Evolutionary conservation across 2,329 filamentous ascomycete genomes (phyloP).

Genomic region (Ilyonectria mors-panacis): DNA sequence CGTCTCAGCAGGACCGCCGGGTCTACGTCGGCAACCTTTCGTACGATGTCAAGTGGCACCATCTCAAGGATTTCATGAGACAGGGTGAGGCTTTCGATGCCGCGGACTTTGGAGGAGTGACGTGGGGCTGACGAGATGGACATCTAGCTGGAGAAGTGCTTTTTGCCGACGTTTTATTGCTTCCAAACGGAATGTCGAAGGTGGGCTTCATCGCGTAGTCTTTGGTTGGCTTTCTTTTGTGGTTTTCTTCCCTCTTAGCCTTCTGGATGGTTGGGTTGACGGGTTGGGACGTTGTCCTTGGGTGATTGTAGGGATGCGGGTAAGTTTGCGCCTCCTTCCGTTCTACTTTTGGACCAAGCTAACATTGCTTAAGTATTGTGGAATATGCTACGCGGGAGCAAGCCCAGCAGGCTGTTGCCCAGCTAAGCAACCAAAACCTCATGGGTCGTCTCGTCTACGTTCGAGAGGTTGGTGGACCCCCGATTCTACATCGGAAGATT

Average conservation of each 20-base stretch:
- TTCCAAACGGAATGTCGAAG: constrained; percentile 99
- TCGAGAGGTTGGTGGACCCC: constrained; percentile 79
- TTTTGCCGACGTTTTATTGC: constrained; percentile 98
- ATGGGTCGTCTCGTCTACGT: constrained; percentile 99
- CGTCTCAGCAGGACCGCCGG: constrained; percentile 97
- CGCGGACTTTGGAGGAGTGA: constrained; percentile 45
- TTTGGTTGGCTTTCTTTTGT: constrained; percentile 87
- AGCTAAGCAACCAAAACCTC: constrained; percentile 98
- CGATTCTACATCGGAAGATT: neutral
- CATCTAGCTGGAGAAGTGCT: constrained; percentile 94
- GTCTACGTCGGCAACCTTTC: constrained; percentile 99
- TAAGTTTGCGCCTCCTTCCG: constrained; percentile 68
- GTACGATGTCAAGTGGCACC: constrained; percentile 99
- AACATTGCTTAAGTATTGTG: constrained; percentile 83
- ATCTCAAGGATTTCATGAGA: constrained; percentile 99
- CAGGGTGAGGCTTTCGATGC: constrained; percentile 79
- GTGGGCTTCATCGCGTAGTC: constrained; percentile 95
- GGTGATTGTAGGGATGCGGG: constrained; percentile 99
- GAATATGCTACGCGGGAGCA: constrained; percentile 99
- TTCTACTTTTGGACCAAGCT: constrained; percentile 43
- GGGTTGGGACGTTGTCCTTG: constrained; percentile 92
- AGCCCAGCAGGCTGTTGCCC: constrained; percentile 96
- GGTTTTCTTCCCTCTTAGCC: constrained; percentile 73
- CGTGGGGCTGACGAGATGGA: constrained; percentile 57
- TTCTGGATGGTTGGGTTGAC: constrained; percentile 99